Base-by-base conservation (phyloP, 495 filamentous ascomycete genomes). In the Lophiostoma macrostomum region DNA sequence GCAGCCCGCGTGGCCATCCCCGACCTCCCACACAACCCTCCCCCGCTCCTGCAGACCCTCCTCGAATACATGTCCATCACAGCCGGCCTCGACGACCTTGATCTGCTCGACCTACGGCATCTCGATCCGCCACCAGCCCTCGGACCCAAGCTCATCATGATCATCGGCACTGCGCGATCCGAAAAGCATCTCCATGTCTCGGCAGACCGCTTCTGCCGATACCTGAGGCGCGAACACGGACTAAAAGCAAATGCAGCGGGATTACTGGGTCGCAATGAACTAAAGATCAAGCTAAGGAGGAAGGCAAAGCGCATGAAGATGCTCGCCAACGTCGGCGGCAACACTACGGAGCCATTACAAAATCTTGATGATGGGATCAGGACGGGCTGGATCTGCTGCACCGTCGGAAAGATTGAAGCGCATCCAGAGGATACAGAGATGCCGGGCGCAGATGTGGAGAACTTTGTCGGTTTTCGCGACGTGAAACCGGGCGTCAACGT, bases 331-430 rank as follows among this genome's bases (percentile, higher is more conserved):
- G 75, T 78, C 7, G 82, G 82, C 19, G 75, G 50, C 66, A 80
- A 67, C 2, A 50, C 69, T 75, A 69, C 10, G 61, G 70, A 30
- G 61, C 69, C 13, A 61, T 68, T 25, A 61, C 66, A 63, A 4
- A 74, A 78, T 34, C 61, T 66, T 0, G 82, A 94, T 60, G 90
- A 95, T 61, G 91, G 89, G 1, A 87, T 95, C 30, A 80, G 80
- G 23, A 94, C 90, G 13, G 90, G 90, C 0, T 98, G 93, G 93
- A 86, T 98, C 7, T 98, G 94, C 70, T 87, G 97, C 34, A 91
- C 95, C 69, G 74, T 90, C 1, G 89, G 90, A 1, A 76, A 76
- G 13, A 77, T 95, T 11, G 78, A 84, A 49, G 72, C 73, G 22
- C 56, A 60, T 60, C 34, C 30, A 1, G 41, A 47, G 6, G 56